A percentile compares a stretch with the other conserved stretches of the same genome.
Conservation (phyloP, 2,329 filamentous ascomycete species). For the Fusarium sp. region DNA sequence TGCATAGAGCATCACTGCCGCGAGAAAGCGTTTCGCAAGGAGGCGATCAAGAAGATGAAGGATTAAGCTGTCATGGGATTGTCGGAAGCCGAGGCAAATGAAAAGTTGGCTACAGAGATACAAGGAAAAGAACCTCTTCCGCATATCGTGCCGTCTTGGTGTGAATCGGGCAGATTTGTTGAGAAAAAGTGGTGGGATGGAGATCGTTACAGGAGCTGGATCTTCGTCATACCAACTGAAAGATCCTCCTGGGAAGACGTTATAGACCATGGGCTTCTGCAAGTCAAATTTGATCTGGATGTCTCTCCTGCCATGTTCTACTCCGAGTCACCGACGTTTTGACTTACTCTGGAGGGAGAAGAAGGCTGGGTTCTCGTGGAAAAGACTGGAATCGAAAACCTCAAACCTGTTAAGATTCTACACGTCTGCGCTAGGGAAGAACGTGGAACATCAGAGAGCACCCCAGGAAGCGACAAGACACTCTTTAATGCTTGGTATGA, state of each 20-base stretch:
- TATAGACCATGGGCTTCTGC: slow-evolving; percentile 4
- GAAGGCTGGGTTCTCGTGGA: slow-evolving; percentile 11
- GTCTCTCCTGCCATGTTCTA: background rate
- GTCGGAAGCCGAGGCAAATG: background rate
- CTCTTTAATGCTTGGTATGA: background rate
- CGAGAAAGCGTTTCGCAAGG: slow-evolving; percentile 16
- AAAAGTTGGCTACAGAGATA: slow-evolving; percentile 5
- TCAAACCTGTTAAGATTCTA: background rate
- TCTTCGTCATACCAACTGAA: slow-evolving; percentile 7
- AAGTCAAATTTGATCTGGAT: slow-evolving; percentile 22
- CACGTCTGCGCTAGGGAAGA: slow-evolving; percentile 5
- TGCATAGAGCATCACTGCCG: slow-evolving; percentile 24
- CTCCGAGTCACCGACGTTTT: background rate
- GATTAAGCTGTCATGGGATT: slow-evolving; percentile 2
- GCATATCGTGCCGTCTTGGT: slow-evolving; percentile 30
- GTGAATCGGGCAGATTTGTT: background rate
- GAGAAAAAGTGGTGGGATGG: background rate
- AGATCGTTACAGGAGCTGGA: slow-evolving; percentile 20
- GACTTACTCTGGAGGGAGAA: background rate
- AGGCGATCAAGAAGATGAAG: background rate
- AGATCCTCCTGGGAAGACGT: slow-evolving; percentile 19
- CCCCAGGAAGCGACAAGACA: background rate
- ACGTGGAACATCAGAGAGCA: background rate
- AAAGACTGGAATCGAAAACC: background rate
- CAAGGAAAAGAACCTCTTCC: slow-evolving; percentile 23